These are phyloP conservation scores for Termitomyces sp. DNA, from an alignment of 768 basidiomycete species.

Conservation along the genomic window DNA sequence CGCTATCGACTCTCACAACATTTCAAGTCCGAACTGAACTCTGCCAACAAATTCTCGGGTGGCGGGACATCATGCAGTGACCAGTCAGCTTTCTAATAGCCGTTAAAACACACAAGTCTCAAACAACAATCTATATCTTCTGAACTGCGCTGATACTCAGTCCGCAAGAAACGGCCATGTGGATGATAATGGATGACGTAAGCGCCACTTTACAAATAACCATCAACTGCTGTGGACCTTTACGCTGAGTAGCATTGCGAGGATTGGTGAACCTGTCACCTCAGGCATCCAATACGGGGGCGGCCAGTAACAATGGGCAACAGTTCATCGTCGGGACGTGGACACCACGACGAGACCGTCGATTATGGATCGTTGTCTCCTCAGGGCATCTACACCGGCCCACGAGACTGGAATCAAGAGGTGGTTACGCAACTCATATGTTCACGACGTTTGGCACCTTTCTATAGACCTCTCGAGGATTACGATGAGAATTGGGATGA, in stretches of 20 bases:
- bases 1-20: slow-evolving; percentile 29
- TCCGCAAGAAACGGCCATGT: not conserved
- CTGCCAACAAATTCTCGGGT: not conserved
- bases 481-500: slow-evolving; percentile 88
- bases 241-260: slow-evolving; percentile 13
- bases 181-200: slow-evolving; percentile 3
- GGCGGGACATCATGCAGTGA: not conserved
- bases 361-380: slow-evolving; percentile 81
- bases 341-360: slow-evolving; percentile 77
- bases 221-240: slow-evolving; percentile 25
- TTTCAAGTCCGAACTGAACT: not conserved
- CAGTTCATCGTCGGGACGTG: slow-evolving; percentile 70
- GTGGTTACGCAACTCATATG: slow-evolving; percentile 86
- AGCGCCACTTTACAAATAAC: slow-evolving; percentile 39
- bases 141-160: not conserved
- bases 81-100: not conserved
- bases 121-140: not conserved
- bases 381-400: slow-evolving; percentile 83
- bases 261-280: slow-evolving; percentile 6
- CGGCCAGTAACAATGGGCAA: slow-evolving; percentile 63
- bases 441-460: slow-evolving; percentile 87
- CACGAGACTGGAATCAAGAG: slow-evolving; percentile 86
- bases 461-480: slow-evolving; percentile 95
- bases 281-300: slow-evolving; percentile 3
- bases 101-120: not conserved